These are phyloP conservation scores for Karstenula rhodostoma DNA, from an alignment of 2,329 filamentous ascomycete genomes.

Conservation along the genomic window DNA sequence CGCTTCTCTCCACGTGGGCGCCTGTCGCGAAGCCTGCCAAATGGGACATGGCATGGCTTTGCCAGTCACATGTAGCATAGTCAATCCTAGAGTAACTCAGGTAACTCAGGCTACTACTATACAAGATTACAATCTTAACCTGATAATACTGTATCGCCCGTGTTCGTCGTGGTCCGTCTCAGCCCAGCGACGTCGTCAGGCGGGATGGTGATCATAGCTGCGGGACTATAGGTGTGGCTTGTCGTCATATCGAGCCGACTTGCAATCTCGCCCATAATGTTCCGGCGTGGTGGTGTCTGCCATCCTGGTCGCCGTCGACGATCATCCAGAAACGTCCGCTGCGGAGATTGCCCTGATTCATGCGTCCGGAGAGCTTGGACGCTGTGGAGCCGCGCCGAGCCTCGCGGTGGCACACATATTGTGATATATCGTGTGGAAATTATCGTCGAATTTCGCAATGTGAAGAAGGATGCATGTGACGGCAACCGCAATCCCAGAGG, in stretches of 20 bases:
- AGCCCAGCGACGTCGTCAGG: conserved; percentile 12
- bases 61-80: no score
- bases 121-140: no score
- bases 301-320: conserved; percentile 43
- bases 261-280: conserved; percentile 41
- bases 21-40: conserved; percentile 8
- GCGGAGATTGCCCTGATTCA: conserved; percentile 37
- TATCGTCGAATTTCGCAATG: conserved; percentile 19
- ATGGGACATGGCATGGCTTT: conserved; percentile 2
- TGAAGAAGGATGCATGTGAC: conserved; percentile 19
- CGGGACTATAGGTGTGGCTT: conserved; percentile 18
- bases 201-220: conserved; percentile 19
- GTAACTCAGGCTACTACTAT: no score
- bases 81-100: no score
- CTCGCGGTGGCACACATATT: conserved; percentile 36
- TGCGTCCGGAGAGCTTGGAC: conserved; percentile 31
- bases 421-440: conserved; percentile 23
- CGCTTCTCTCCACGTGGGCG: neutral
- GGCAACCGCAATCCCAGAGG: conserved; percentile 2
- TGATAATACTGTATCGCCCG: no score
- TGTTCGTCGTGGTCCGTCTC: conserved; percentile 38
- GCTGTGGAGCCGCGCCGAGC: conserved; percentile 39
- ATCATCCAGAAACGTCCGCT: conserved; percentile 48
- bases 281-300: conserved; percentile 44
- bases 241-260: conserved; percentile 16